These are phyloP conservation scores for Camelina neglecta DNA, from an alignment of 345 rosid genomes.

Conservation along the genomic window DNA sequence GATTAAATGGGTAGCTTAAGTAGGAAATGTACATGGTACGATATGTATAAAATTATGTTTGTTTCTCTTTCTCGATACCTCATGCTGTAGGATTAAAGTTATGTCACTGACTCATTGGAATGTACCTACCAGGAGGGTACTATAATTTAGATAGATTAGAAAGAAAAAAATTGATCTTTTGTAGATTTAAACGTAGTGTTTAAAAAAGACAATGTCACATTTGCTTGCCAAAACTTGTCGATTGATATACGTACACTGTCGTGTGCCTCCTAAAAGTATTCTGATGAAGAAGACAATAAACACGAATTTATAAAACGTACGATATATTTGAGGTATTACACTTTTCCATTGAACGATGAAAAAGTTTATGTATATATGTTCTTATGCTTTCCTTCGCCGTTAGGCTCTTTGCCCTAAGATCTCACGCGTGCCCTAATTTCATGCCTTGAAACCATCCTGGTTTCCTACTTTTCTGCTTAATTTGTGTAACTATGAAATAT, in stretches of 20 bases:
- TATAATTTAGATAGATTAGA: not conserved
- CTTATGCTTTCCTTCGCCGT: not conserved
- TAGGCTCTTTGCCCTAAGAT: conserved; percentile 26
- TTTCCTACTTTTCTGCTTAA: conserved; percentile 15
- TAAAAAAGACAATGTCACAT: not conserved
- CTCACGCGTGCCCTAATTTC: conserved; percentile 30
- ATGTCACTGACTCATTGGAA: not conserved
- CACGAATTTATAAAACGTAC: not conserved
- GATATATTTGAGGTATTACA: not conserved
- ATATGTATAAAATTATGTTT: not conserved
- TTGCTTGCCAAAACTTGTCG: not conserved
- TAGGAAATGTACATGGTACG: not conserved
- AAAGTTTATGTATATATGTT: not conserved
- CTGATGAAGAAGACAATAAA: not conserved
- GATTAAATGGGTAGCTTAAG: not conserved
- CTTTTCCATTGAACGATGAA: not conserved
- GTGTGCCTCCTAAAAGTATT: not conserved
- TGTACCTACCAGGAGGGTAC: not conserved
- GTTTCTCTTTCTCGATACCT: not conserved
- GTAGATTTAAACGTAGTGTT: not conserved
- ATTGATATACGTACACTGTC: not conserved
- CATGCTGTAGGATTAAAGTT: not conserved
- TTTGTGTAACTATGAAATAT: not conserved
- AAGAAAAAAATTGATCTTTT: not conserved
- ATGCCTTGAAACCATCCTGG: conserved; percentile 25